Conservation (phyloP, 495 filamentous ascomycete species). For the Bacidia rubella region DNA sequence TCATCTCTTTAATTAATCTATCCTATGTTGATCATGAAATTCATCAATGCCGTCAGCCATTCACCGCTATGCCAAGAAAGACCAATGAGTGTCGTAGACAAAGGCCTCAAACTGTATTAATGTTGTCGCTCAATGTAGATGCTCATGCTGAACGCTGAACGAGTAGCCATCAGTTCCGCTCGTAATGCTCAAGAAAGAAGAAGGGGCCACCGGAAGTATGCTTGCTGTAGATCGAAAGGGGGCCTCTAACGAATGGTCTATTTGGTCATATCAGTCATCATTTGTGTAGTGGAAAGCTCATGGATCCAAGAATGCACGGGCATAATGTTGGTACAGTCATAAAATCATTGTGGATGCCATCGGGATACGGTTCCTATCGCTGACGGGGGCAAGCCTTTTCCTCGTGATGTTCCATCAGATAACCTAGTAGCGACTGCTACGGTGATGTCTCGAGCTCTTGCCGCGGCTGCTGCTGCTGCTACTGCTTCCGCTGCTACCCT, state of each 20-base stretch:
- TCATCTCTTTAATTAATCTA: slow-evolving; percentile 4
- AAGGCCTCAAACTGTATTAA: neutral
- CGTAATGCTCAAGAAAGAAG: neutral
- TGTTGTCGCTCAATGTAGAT: neutral
- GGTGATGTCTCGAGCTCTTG: slow-evolving; percentile 13
- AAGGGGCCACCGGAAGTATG: neutral
- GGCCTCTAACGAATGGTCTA: slow-evolving; percentile 4
- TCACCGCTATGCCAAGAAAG: slow-evolving; percentile 2
- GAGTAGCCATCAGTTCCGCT: neutral
- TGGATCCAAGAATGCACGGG: neutral
- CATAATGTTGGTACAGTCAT: neutral
- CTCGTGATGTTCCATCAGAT: neutral
- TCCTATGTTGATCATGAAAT: neutral
- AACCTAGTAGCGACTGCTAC: slow-evolving; percentile 9
- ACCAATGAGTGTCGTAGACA: neutral
- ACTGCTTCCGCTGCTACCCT: slow-evolving; percentile 6
- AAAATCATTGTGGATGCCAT: neutral
- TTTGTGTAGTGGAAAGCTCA: slow-evolving; percentile 1
- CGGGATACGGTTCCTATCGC: no score
- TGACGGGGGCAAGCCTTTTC: neutral
- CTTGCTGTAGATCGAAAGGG: neutral
- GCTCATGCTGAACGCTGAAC: neutral
- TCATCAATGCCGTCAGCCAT: neutral
- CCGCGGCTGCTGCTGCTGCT: slow-evolving; percentile 4
- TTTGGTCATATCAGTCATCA: slow-evolving; percentile 10